A percentile compares a stretch with the other conserved stretches of the same genome.
Conservation (phyloP, 768 basidiomycete genomes). For the Tylopilus sp. region DNA sequence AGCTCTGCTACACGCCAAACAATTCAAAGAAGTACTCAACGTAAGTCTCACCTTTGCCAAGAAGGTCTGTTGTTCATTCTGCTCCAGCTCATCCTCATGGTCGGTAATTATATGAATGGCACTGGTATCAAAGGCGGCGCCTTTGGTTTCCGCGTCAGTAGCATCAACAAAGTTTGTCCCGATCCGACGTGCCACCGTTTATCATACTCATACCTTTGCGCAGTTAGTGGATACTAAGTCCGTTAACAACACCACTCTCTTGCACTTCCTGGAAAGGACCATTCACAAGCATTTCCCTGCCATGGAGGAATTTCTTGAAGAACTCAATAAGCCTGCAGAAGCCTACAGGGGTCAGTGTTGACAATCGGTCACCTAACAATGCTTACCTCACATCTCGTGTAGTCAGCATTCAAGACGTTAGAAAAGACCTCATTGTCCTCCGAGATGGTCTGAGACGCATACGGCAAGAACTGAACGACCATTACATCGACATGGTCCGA, state of each 20-base stretch:
- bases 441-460: conserved; percentile 76
- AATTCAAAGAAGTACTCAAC: conserved; percentile 87
- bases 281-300: conserved; percentile 83
- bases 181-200: neutral
- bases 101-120: conserved; percentile 99
- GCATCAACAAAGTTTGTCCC: conserved; percentile 83
- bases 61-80: conserved; percentile 3
- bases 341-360: conserved; percentile 78
- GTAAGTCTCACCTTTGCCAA: conserved; percentile 39
- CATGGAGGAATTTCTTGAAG: conserved; percentile 86
- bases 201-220: conserved; percentile 1
- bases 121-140: conserved; percentile 95
- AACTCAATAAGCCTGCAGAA: conserved; percentile 85
- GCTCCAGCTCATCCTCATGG: conserved; percentile 77
- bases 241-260: conserved; percentile 85
- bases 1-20: conserved; percentile 73
- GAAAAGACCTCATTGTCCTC: conserved; percentile 70
- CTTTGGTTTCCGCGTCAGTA: conserved; percentile 94
- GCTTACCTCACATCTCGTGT: conserved; percentile 17
- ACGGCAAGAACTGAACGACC: conserved; percentile 71
- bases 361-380: neutral
- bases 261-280: conserved; percentile 92
- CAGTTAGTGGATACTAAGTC: conserved; percentile 98
- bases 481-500: conserved; percentile 70
- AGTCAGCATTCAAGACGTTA: conserved; percentile 87